These are phyloP conservation scores for Phyllosticta paracitricarpa DNA, from an alignment of 2,329 filamentous ascomycete genomes.

Conservation along the genomic window DNA sequence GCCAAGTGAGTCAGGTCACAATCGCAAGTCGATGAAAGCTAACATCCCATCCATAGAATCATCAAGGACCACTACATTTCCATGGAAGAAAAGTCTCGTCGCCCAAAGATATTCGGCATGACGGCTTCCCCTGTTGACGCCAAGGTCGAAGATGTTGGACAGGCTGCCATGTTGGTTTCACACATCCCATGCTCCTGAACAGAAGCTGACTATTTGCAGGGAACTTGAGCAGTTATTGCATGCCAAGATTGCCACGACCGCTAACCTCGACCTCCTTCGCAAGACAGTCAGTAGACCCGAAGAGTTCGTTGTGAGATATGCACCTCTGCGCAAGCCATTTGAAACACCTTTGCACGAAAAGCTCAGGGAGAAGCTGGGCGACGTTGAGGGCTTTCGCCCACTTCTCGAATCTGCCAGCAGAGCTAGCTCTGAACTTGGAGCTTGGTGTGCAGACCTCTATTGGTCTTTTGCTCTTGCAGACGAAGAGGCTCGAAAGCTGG, in stretches of 20 bases:
- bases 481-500: constrained; percentile 50
- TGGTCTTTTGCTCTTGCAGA: constrained; percentile 64
- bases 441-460: constrained; percentile 75
- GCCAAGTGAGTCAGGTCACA: constrained; percentile 36
- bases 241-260: constrained; percentile 71
- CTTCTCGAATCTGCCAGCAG: constrained; percentile 51
- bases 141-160: constrained; percentile 54
- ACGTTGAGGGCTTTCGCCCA: constrained; percentile 43
- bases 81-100: constrained; percentile 32
- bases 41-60: constrained; percentile 37
- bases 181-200: neutral
- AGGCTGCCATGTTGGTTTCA: constrained; percentile 45
- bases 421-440: constrained; percentile 58
- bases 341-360: constrained; percentile 55
- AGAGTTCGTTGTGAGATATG: constrained; percentile 50
- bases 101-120: constrained; percentile 86
- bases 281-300: constrained; percentile 49
- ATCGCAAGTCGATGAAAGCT: neutral
- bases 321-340: constrained; percentile 41
- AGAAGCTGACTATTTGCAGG: neutral
- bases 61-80: constrained; percentile 75
- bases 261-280: constrained; percentile 48
- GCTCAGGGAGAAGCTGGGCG: constrained; percentile 44
- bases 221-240: constrained; percentile 70
- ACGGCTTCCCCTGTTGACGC: constrained; percentile 91